A percentile compares a stretch with the other conserved stretches of the same genome.
phyloP scores from a whole-genome alignment of 2,329 filamentous ascomycete species.

The Epichloe sylvatica region DNA sequence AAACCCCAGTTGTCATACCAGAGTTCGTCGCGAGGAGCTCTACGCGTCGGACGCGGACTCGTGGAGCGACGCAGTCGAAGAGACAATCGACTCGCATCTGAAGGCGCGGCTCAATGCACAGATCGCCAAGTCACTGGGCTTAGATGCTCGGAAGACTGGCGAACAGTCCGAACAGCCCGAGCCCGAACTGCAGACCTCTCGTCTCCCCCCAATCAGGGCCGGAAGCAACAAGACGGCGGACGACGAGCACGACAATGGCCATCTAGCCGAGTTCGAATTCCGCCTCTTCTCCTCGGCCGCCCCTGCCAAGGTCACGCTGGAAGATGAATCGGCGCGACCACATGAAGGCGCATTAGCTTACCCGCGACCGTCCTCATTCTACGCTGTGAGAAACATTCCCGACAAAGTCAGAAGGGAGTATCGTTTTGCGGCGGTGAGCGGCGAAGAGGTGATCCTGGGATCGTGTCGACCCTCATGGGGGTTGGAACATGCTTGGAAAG shows the following conservation, averaged over 20 bases:
- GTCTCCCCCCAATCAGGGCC: too few relatives aligned
- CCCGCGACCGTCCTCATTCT: conserved; percentile 32
- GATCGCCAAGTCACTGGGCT: conserved; percentile 31
- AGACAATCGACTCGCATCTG: conserved; percentile 23
- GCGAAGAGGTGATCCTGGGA: conserved; percentile 34
- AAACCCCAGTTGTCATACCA: conserved; percentile 11
- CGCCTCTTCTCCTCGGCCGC: conserved; percentile 39
- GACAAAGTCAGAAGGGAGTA: conserved; percentile 26
- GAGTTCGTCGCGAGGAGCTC: conserved; percentile 43
- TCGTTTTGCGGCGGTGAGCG: conserved; percentile 33
- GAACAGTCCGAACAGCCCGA: not conserved
- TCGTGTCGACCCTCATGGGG: conserved; percentile 39
- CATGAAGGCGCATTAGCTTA: conserved; percentile 23
- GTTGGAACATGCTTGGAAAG: conserved; percentile 46
- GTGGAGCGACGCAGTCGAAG: conserved; percentile 16
- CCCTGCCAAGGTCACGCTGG: conserved; percentile 37
- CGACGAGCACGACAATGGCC: conserved; percentile 13
- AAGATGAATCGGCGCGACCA: conserved; percentile 24
- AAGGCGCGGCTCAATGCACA: conserved; percentile 33
- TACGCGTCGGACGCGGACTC: conserved; percentile 21
- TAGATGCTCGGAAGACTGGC: conserved; percentile 16
- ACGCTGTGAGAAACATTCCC: conserved; percentile 29
- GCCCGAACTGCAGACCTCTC: not conserved
- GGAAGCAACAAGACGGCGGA: conserved; percentile 6
- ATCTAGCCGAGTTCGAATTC: conserved; percentile 36